These are phyloP conservation scores for Cenchrus americanus DNA, from an alignment of 176 grass and related monocot genomes.

Conservation along the genomic window DNA sequence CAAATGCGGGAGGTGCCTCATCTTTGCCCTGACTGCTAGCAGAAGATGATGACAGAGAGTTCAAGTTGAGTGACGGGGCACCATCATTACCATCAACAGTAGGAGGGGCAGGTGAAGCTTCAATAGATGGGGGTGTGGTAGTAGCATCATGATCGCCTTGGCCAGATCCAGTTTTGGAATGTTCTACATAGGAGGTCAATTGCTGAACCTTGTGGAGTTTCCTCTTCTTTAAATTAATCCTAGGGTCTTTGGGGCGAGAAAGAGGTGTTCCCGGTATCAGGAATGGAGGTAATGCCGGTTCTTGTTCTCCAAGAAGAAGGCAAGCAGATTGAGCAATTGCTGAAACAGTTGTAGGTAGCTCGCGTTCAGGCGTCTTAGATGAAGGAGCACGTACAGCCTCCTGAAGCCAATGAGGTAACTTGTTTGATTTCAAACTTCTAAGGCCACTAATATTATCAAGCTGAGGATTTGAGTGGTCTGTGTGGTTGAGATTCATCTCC, in stretches of 20 bases:
- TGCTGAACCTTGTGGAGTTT: conserved; percentile 47
- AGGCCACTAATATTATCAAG: conserved; percentile 44
- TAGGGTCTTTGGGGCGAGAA: conserved; percentile 76
- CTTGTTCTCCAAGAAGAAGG: conserved; percentile 85
- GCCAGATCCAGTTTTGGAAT: conserved; percentile 33
- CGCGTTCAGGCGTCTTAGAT: conserved; percentile 52
- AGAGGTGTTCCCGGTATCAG: conserved; percentile 59
- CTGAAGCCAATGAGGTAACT: conserved; percentile 96
- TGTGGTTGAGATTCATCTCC: conserved; percentile 44
- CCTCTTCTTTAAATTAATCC: conserved; percentile 72
- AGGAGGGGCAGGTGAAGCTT: conserved; percentile 19
- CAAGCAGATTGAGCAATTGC: conserved; percentile 83
- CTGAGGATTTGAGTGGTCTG: conserved; percentile 46
- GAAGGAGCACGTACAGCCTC: conserved; percentile 75
- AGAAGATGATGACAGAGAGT: conserved; percentile 56
- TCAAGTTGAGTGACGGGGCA: conserved; percentile 48
- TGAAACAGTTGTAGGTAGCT: conserved; percentile 67
- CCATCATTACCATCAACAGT: conserved; percentile 17
- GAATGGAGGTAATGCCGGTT: conserved; percentile 77
- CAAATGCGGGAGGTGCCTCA: conserved; percentile 28
- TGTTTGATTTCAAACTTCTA: conserved; percentile 77
- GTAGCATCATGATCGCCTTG: conserved; percentile 23
- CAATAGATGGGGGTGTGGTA: conserved; percentile 33
- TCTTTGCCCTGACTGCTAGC: conserved; percentile 35
- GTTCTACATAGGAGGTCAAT: conserved; percentile 26